Evolutionary conservation across 163 green algal species (phyloP), one percentile per base, ranked within the genome.

Genomic region (Scenedesmus sp.): DNA sequence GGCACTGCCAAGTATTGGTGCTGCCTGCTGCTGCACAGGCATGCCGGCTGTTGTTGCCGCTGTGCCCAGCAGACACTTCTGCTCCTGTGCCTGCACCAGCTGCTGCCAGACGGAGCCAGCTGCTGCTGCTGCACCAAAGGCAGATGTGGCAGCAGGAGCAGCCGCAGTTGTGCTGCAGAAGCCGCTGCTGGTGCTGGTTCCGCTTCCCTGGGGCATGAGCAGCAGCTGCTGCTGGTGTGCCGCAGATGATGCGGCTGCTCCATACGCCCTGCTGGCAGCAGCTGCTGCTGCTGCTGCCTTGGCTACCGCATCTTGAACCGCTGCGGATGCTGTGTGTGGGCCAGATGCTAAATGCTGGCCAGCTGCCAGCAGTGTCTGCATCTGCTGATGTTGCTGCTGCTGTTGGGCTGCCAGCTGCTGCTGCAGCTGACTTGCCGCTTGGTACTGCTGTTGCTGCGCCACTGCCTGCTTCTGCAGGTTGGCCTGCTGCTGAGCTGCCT

Each of bases 341-440:
- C 30, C 65, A 76, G 65, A 37, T 76, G 65, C 65, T 7, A 40
- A 18, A 9, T 40, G 65, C 65, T 76, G 65, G 65, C 84, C 26
- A 37, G 26, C 49, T 53, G 56, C 84, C 40, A 53, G 24, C 40
- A 81, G 18, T 24, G 30, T 76, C 56, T 78, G 56, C 49, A 37
- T 33, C 84, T 82, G 56, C 56, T 89, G 56, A n/a, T 84, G 65
- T 68, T 92, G 88, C 88, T 84, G 88, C 80, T 87, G 53, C 51
- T 84, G 59, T 43, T 88, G 43, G 13, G 10, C 35, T 33, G 37
- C 35, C 83, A 42, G 35, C 81, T 46, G 80, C 80, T 88, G 88
- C 65, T 87, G 79, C 26, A 43, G 30, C 46, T 70, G 53, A 37
- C 43, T 42, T 30, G 37, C 56, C 3, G 30, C 37, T 5, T 84